A percentile compares a stretch with the other conserved stretches of the same genome.
Evolutionary conservation across 345 rosid genomes (phyloP).

Genomic region (Eucalyptus virginea): DNA sequence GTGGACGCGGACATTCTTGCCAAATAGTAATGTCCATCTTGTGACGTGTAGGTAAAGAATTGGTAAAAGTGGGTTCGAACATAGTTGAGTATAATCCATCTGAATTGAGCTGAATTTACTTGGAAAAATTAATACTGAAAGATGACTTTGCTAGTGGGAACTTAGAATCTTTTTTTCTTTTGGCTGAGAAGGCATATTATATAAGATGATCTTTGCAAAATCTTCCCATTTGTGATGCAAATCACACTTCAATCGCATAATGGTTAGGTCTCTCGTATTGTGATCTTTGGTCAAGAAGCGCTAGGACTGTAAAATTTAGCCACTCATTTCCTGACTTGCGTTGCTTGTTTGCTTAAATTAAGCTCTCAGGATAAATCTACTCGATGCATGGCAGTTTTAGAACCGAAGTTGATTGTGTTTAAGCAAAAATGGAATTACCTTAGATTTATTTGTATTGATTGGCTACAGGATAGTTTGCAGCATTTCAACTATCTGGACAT

Average conservation of each 20-base stretch:
- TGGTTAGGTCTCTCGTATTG: neutral
- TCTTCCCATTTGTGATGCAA: neutral
- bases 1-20: neutral
- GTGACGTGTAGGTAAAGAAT: neutral
- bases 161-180: neutral
- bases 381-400: neutral
- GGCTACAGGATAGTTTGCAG: neutral
- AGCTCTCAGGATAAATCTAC: neutral
- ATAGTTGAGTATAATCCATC: neutral
- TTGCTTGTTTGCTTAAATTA: neutral
- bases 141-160: neutral
- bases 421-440: neutral
- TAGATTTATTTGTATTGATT: neutral
- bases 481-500: neutral
- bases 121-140: neutral
- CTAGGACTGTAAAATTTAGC: neutral
- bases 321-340: neutral
- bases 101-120: neutral
- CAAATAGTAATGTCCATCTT: neutral
- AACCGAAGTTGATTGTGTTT: neutral
- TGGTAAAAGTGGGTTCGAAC: neutral
- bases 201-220: neutral
- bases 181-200: neutral
- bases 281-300: neutral
- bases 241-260: neutral